A percentile compares a stretch with the other conserved stretches of the same genome.
Evolutionary conservation across 2,329 filamentous ascomycete species (phyloP).

Genomic region (Exophiala mesophila): DNA sequence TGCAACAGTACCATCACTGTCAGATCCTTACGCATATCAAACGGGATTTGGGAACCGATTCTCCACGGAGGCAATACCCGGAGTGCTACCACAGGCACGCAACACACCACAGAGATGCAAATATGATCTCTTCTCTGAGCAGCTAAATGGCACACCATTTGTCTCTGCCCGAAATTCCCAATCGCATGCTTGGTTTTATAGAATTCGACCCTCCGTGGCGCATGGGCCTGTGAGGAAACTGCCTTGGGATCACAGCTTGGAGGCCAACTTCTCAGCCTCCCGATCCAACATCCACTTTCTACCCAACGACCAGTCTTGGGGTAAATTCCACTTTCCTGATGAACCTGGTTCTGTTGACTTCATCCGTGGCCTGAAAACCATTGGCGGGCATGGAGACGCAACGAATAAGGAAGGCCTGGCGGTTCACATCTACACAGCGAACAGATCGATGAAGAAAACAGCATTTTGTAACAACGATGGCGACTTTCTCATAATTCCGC

Average conservation of each 20-base stretch:
- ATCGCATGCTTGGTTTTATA: slow-evolving; percentile 56
- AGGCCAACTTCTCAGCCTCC: too few relatives aligned
- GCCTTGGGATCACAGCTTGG: too few relatives aligned
- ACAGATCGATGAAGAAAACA: slow-evolving; percentile 52
- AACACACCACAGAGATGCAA: slow-evolving; percentile 34
- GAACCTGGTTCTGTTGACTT: slow-evolving; percentile 55
- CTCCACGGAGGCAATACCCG: slow-evolving; percentile 34
- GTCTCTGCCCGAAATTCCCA: slow-evolving; percentile 53
- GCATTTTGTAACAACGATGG: slow-evolving; percentile 60
- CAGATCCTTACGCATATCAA: slow-evolving; percentile 26
- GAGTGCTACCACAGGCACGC: slow-evolving; percentile 35
- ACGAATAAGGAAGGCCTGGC: slow-evolving; percentile 53
- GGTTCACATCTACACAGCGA: slow-evolving; percentile 54
- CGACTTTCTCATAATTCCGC: slow-evolving; percentile 61
- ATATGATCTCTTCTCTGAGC: slow-evolving; percentile 32
- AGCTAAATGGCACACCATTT: slow-evolving; percentile 57
- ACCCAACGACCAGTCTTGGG: too few relatives aligned
- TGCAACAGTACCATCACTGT: too few relatives aligned
- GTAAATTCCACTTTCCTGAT: too few relatives aligned
- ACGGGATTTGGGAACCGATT: slow-evolving; percentile 33
- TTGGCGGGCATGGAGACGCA: slow-evolving; percentile 54
- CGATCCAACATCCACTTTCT: too few relatives aligned
- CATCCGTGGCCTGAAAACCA: slow-evolving; percentile 50
- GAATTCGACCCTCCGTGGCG: slow-evolving; percentile 52
- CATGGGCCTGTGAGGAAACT: too few relatives aligned